Evolutionary conservation across 1,139 yeast species (phyloP).

Genomic region (Wickerhamomyces sp.): DNA sequence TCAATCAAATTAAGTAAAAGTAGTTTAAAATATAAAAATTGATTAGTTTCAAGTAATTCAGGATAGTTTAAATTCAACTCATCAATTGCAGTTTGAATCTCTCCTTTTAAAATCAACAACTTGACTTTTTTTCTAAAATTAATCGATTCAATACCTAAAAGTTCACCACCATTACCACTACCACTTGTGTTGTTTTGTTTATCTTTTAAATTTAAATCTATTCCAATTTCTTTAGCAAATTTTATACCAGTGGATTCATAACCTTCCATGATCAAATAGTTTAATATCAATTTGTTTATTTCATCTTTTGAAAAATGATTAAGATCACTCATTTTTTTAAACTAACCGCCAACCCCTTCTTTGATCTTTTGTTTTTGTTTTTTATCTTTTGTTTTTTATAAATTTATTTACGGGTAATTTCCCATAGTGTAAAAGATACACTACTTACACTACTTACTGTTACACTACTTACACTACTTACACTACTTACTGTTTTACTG

Average conservation of each 20-base stretch:
- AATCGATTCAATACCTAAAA: conserved; percentile 43
- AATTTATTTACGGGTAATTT: no score
- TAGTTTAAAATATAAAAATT: conserved; percentile 57
- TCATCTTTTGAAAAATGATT: conserved; percentile 24
- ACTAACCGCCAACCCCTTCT: no score
- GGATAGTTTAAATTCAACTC: conserved; percentile 47
- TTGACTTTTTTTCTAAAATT: conserved; percentile 44
- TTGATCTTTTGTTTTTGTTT: no score
- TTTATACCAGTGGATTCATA: conserved; percentile 46
- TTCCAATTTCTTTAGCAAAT: conserved; percentile 42
- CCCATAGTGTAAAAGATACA: no score
- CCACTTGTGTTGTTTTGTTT: background rate
- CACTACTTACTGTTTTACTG: no score
- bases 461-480: no score
- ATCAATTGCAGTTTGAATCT: conserved; percentile 42
- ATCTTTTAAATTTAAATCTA: conserved; percentile 24
- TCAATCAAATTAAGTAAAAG: conserved; percentile 57
- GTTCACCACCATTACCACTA: conserved; percentile 23
- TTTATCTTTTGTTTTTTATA: no score
- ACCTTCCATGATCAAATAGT: conserved; percentile 56
- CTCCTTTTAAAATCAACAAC: conserved; percentile 42
- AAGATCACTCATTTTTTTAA: no score
- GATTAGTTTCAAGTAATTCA: conserved; percentile 47
- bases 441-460: no score
- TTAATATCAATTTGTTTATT: conserved; percentile 43